A percentile compares a stretch with the other conserved stretches of the same genome.
Evolutionary conservation across 148 eudicot species (phyloP).

Genomic region (Arctostaphylos glauca): DNA sequence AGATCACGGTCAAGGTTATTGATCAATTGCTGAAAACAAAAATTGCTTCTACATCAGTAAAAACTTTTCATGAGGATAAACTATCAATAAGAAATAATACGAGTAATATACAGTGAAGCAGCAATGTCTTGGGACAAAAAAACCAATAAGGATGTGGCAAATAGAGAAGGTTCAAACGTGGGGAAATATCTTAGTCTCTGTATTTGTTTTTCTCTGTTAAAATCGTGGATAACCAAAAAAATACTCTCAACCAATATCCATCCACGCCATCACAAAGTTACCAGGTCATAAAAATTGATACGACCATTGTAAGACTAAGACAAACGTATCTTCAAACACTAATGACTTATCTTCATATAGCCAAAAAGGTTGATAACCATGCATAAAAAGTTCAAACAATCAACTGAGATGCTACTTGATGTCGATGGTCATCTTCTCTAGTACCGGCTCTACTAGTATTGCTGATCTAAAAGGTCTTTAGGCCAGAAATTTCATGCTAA

Average conservation of each 20-base stretch:
- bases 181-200: no score
- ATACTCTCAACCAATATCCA: neutral
- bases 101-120: neutral
- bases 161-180: neutral
- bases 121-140: neutral
- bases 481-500: neutral
- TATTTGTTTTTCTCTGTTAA: no score
- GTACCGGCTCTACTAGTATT: neutral
- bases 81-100: neutral
- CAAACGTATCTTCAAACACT: neutral
- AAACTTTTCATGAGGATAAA: neutral
- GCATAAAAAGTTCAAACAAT: neutral
- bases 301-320: neutral
- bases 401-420: neutral
- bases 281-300: neutral
- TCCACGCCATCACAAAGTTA: neutral
- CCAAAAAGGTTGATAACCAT: neutral
- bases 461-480: neutral
- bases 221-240: no score
- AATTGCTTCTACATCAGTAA: constrained; percentile 14
- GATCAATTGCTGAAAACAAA: constrained; percentile 66
- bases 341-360: neutral
- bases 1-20: constrained; percentile 97
- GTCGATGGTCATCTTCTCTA: neutral
- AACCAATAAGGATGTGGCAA: neutral